These are phyloP conservation scores for Citrus unshiu DNA, from an alignment of 345 rosid genomes.

Conservation along the genomic window DNA sequence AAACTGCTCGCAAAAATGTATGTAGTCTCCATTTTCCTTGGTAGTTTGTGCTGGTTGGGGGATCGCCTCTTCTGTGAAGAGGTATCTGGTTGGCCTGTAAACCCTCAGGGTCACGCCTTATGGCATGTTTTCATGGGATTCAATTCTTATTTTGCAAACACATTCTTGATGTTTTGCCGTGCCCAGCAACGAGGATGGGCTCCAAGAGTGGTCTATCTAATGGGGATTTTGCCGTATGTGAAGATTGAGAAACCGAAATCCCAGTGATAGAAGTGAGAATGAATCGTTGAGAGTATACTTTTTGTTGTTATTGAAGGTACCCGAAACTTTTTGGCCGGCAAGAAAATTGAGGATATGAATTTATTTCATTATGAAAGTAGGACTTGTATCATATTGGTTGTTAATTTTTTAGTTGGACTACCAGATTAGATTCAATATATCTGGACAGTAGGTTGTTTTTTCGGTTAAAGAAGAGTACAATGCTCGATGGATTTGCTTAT, in stretches of 20 bases:
- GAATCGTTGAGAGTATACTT: neutral
- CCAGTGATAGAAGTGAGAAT: constrained; percentile 28
- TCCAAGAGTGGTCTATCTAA: constrained; percentile 31
- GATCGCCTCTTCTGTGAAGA: constrained; percentile 62
- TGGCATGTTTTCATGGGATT: constrained; percentile 93
- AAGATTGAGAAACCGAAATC: constrained; percentile 73
- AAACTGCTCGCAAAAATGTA: constrained; percentile 73
- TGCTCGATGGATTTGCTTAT: constrained; percentile 5
- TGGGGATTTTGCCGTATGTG: constrained; percentile 77
- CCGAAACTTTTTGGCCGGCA: neutral
- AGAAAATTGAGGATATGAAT: neutral
- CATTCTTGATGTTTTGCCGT: constrained; percentile 94
- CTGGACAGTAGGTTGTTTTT: neutral
- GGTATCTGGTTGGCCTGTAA: constrained; percentile 58
- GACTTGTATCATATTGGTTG: constrained; percentile 7
- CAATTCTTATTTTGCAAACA: constrained; percentile 79
- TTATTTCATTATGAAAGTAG: constrained; percentile 8
- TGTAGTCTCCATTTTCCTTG: constrained; percentile 58
- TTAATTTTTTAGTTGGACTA: constrained; percentile 1
- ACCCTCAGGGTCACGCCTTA: constrained; percentile 94
- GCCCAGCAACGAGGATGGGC: constrained; percentile 81
- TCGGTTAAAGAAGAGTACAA: neutral
- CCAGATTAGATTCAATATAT: neutral
- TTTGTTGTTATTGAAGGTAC: neutral
- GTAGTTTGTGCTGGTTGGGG: constrained; percentile 66